Conservation (phyloP, 1,284 basidiomycete genomes). For the Naganishia sp. region DNA sequence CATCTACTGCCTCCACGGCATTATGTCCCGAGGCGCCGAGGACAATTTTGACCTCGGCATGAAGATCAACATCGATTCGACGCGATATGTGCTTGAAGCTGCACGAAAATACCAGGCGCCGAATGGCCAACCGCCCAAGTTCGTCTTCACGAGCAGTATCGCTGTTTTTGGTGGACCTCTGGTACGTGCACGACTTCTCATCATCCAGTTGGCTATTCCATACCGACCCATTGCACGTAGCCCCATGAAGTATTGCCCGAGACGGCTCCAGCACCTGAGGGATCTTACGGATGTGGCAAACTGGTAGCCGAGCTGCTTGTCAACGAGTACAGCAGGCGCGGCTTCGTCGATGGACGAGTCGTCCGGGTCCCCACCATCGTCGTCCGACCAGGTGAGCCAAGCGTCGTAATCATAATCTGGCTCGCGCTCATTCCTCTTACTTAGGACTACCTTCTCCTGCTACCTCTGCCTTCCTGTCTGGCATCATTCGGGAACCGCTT, state of each 20-base stretch:
- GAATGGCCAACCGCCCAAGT: conserved; percentile 55
- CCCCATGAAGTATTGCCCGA: conserved; percentile 59
- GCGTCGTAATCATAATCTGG: too few species aligned
- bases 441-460: conserved; percentile 60
- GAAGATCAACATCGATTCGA: conserved; percentile 65
- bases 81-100: conserved; percentile 60
- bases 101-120: conserved; percentile 50
- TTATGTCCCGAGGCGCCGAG: conserved; percentile 65
- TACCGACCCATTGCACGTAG: conserved; percentile 38
- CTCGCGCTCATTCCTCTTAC: neutral
- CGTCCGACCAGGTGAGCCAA: conserved; percentile 57
- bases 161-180: conserved; percentile 66
- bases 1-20: conserved; percentile 63
- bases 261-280: conserved; percentile 62
- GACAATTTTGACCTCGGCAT: conserved; percentile 66
- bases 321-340: conserved; percentile 64
- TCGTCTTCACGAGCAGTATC: conserved; percentile 66
- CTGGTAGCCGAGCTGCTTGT: conserved; percentile 63
- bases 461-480: conserved; percentile 64
- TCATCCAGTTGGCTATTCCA: too few species aligned
- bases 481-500: conserved; percentile 66
- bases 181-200: conserved; percentile 38
- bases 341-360: conserved; percentile 64
- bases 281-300: conserved; percentile 65
- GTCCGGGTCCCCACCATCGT: conserved; percentile 65